A percentile compares a stretch with the other conserved stretches of the same genome.
These are phyloP conservation scores for Dendrocalamus latiflorus DNA, from an alignment of 202 grass and related monocot species.

Conservation along the genomic window DNA sequence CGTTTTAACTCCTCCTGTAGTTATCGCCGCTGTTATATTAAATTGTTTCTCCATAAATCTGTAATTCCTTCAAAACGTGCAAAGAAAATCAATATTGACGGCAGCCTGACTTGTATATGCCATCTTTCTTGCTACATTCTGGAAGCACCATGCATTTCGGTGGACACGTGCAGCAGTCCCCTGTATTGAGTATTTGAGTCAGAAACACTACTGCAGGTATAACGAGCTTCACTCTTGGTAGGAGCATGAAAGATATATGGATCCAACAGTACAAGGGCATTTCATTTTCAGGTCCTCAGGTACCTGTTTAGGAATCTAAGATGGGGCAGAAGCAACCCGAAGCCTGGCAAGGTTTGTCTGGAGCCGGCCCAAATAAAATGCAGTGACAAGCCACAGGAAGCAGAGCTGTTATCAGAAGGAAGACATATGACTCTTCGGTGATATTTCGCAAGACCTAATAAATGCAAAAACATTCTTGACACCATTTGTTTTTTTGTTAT, in stretches of 20 bases:
- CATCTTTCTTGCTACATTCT: not conserved
- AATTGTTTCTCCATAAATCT: not conserved
- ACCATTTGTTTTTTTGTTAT: not conserved
- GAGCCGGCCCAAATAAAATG: conserved; percentile 75
- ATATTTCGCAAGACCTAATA: not conserved
- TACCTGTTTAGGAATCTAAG: not conserved
- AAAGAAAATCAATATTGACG: not conserved
- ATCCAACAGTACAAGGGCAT: not conserved
- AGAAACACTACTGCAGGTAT: not conserved
- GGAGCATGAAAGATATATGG: not conserved
- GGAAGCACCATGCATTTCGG: not conserved
- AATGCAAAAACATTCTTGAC: not conserved
- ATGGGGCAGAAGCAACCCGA: conserved; percentile 29
- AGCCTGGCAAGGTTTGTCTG: conserved; percentile 63
- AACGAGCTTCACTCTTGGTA: not conserved
- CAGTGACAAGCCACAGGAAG: conserved; percentile 69
- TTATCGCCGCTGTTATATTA: not conserved
- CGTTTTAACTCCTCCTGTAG: not conserved
- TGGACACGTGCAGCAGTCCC: not conserved
- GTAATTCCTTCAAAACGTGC: not conserved
- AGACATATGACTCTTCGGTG: not conserved
- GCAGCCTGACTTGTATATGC: not conserved
- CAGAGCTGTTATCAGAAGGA: conserved; percentile 54
- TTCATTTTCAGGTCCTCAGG: not conserved
- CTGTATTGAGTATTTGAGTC: not conserved